Base-by-base conservation (phyloP, 148 eudicot genomes). In the Amaranthus cruentus region DNA sequence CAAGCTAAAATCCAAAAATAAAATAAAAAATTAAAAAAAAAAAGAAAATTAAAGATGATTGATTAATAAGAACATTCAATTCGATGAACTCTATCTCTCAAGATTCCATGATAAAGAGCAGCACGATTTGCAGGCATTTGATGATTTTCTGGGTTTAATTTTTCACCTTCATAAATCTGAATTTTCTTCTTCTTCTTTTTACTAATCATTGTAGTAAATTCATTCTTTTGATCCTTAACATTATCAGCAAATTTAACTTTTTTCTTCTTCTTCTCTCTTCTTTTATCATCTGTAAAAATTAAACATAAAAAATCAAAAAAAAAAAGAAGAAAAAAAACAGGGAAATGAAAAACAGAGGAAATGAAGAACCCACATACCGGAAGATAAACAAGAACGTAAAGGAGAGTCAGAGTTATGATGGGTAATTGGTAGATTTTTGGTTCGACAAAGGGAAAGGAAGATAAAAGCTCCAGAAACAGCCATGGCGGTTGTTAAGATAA, bases 391-490 rank as follows among this genome's bases (percentile, higher is more conserved):
- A 52, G 92, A 82, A 5, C 85, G 88, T 14, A 74, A 68, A 72
- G 65, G 5, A 4, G 78, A 70, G 5, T 54, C 54, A 8, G 81
- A 75, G 61, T 47, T 70, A 2, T 62, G 75, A 52, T 69, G 78
- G 68, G 81, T 77, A 14, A 65, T 43, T 4, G 72, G 70, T 9
- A 80, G 63, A 76, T 72, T 70, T 57, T 75, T 82, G 28, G 74
- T 79, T 7, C 85, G 76, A 63, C 74, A 68, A 48, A 84, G 76
- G 70, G 89, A 78, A 12, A 86, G 75, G 57, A 82, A 73, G 52
- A 90, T 67, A 4, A 85, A 76, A 42, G 96, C 81, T 72, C 92
- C 88, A 0, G 92, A 88, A 60, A 88, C 84, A 9, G 90, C 88
- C 89, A 88, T 85, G 62, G 92, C 90, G 0, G 96, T 87, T 9